A percentile compares a stretch with the other conserved stretches of the same genome.
Conservation (phyloP, 352 stramenopile species). For the Globisporangium perplexum region DNA sequence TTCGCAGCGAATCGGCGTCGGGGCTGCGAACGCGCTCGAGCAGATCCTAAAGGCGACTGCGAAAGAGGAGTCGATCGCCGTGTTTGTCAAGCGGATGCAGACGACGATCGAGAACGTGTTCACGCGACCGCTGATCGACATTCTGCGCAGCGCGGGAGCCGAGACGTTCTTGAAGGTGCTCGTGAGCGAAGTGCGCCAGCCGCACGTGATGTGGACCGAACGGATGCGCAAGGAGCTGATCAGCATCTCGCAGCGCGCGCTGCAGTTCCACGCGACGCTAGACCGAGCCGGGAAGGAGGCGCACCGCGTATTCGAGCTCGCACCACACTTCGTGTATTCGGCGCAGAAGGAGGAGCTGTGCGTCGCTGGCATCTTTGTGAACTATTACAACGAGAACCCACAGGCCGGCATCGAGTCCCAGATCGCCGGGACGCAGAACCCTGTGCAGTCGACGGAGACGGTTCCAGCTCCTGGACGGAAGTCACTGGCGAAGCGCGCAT, state of each 20-base stretch:
- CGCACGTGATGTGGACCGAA: slow-evolving; percentile 85
- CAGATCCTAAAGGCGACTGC: slow-evolving; percentile 63
- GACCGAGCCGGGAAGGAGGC: slow-evolving; percentile 48
- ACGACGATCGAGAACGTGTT: slow-evolving; percentile 82
- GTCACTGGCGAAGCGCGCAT: slow-evolving; percentile 16
- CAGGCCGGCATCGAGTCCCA: slow-evolving; percentile 66
- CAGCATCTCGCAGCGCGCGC: slow-evolving; percentile 52
- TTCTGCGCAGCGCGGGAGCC: slow-evolving; percentile 51
- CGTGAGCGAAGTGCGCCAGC: slow-evolving; percentile 64
- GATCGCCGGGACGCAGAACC: slow-evolving; percentile 66
- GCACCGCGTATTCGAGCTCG: slow-evolving; percentile 74
- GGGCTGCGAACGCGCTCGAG: slow-evolving; percentile 65
- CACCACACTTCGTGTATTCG: slow-evolving; percentile 67
- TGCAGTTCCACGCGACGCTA: slow-evolving; percentile 64
- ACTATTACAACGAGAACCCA: slow-evolving; percentile 86
- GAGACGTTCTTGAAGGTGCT: slow-evolving; percentile 70
- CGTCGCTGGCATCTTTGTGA: slow-evolving; percentile 84
- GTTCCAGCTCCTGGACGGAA: slow-evolving; percentile 6
- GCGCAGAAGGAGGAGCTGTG: slow-evolving; percentile 82
- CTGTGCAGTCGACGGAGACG: slow-evolving; percentile 5
- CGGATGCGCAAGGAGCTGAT: slow-evolving; percentile 77
- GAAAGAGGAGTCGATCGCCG: slow-evolving; percentile 64
- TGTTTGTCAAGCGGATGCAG: slow-evolving; percentile 80
- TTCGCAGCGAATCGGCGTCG: slow-evolving; percentile 63
- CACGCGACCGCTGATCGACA: slow-evolving; percentile 69